phyloP scores from a whole-genome alignment of 129 eudicot genomes.

The Dittrichia graveolens region DNA sequence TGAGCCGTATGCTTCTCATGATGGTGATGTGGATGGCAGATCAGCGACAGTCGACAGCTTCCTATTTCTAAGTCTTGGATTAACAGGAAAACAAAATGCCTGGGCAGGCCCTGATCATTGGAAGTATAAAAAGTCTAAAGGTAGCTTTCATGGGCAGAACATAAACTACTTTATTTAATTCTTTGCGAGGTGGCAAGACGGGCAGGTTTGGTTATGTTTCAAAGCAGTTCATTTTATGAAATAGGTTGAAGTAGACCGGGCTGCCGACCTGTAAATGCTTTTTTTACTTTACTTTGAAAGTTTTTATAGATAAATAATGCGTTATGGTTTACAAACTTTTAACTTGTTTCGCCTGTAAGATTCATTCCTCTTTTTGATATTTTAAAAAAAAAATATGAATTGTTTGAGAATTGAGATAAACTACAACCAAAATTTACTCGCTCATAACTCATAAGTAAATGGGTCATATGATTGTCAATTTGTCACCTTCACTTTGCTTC shows the following conservation, averaged over 20 bases:
- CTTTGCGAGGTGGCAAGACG: no score
- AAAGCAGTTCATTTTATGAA: not conserved
- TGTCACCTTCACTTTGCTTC: not conserved
- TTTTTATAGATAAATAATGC: not conserved
- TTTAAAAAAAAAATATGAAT: no score
- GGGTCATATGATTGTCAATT: not conserved
- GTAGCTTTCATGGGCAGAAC: slow-evolving; percentile 25
- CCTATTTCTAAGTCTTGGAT: slow-evolving; percentile 38
- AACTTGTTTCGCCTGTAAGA: no score
- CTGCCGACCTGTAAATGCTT: not conserved
- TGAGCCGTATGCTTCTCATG: slow-evolving; percentile 22
- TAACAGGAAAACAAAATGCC: slow-evolving; percentile 50
- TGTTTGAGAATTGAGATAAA: no score
- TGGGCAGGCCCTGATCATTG: slow-evolving; percentile 84
- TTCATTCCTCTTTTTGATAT: no score
- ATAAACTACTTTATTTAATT: no score
- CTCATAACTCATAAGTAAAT: not conserved
- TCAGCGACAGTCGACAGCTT: slow-evolving; percentile 42
- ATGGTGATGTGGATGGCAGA: slow-evolving; percentile 42
- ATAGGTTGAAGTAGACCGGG: not conserved
- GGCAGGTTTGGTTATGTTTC: not conserved
- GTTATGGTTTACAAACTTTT: not conserved
- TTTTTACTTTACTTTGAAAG: not conserved
- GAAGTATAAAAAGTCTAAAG: slow-evolving; percentile 60
- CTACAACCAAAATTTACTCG: no score